Percentiles rank a stretch among this genome's conserved stretches.
Evolutionary conservation across 148 eudicot species (phyloP).

Genomic region (Nepenthes gracilis): DNA sequence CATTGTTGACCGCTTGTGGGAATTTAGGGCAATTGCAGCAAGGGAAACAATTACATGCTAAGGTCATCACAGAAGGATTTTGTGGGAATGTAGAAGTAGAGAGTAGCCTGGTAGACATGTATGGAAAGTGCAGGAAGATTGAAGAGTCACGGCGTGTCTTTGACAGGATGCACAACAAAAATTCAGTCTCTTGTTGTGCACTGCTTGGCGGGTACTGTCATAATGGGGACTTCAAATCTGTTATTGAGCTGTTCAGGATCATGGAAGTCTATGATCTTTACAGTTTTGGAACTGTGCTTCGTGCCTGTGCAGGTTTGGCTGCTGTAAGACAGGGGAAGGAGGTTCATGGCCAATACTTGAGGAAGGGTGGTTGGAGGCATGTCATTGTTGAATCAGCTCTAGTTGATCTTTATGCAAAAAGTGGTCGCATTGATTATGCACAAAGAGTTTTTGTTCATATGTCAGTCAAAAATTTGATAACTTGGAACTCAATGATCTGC

Average conservation of each 20-base stretch:
- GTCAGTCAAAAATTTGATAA: constrained; percentile 52
- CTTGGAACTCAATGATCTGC: constrained; percentile 85
- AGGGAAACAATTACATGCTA: constrained; percentile 64
- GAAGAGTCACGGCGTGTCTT: constrained; percentile 38
- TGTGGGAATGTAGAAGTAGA: constrained; percentile 45
- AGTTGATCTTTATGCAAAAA: constrained; percentile 81
- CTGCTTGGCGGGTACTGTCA: constrained; percentile 76
- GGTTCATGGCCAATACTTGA: constrained; percentile 68
- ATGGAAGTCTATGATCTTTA: constrained; percentile 44
- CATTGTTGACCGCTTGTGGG: constrained; percentile 68
- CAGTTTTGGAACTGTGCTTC: constrained; percentile 73
- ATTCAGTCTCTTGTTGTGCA: constrained; percentile 69
- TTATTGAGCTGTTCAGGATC: constrained; percentile 36
- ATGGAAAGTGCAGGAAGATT: constrained; percentile 59
- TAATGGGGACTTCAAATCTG: constrained; percentile 46
- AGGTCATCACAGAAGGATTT: constrained; percentile 31
- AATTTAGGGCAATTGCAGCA: constrained; percentile 46
- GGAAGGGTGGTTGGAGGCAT: constrained; percentile 44
- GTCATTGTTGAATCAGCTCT: constrained; percentile 76
- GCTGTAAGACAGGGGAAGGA: constrained; percentile 64
- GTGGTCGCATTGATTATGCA: constrained; percentile 63
- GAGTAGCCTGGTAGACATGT: constrained; percentile 86
- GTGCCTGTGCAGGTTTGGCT: constrained; percentile 84
- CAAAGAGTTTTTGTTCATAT: constrained; percentile 47
- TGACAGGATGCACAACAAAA: constrained; percentile 46